phyloP scores from a whole-genome alignment of 345 rosid genomes.

The Hibiscus mutabilis region DNA sequence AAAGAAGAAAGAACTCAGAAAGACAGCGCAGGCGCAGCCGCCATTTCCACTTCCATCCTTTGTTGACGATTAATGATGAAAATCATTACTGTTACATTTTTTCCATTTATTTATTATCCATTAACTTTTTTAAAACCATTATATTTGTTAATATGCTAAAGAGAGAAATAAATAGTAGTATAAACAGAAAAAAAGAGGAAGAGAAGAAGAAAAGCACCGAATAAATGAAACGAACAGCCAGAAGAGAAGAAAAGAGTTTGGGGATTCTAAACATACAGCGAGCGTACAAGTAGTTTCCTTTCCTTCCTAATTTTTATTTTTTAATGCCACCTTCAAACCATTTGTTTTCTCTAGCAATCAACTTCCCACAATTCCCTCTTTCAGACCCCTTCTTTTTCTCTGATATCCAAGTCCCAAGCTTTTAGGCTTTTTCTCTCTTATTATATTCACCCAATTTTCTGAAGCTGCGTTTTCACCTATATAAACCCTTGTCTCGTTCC shows the following conservation, averaged over 20 bases:
- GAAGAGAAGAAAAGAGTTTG: not conserved
- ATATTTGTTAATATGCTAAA: not conserved
- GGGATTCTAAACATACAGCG: conserved; percentile 18
- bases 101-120: not conserved
- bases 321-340: conserved; percentile 16
- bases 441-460: not conserved
- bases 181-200: conserved; percentile 5
- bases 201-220: conserved; percentile 12
- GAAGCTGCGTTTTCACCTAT: conserved; percentile 18
- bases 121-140: not conserved
- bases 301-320: not conserved
- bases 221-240: not conserved
- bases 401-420: not conserved
- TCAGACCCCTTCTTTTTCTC: not conserved
- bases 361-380: conserved; percentile 6
- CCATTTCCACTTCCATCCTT: conserved; percentile 38
- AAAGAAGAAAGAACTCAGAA: not conserved
- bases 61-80: conserved; percentile 9
- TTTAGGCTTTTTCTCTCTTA: not conserved
- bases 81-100: not conserved
- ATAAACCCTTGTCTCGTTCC: not conserved
- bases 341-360: conserved; percentile 17
- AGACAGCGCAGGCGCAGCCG: conserved; percentile 74
- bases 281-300: not conserved
- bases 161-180: not conserved